These are phyloP conservation scores for Amylostereum chailletii DNA, from an alignment of 1,284 basidiomycete genomes.

Conservation along the genomic window DNA sequence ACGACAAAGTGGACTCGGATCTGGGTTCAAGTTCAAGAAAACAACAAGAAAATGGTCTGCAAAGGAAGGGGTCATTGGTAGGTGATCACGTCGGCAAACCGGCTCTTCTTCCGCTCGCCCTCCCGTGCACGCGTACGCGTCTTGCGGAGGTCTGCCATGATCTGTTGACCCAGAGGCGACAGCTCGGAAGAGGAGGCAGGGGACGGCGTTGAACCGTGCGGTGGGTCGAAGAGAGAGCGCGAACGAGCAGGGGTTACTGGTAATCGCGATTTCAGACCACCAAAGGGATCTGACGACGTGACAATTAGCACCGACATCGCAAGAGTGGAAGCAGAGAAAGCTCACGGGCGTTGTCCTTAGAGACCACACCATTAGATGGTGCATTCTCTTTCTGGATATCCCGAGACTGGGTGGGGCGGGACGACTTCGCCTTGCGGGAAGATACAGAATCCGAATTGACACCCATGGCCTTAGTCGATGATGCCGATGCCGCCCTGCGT, in stretches of 20 bases:
- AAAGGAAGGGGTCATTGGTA: background rate
- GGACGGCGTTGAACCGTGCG: slow-evolving; percentile 30
- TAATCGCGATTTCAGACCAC: slow-evolving; percentile 4
- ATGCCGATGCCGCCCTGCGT: background rate
- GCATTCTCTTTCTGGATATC: background rate
- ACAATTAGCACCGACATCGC: background rate
- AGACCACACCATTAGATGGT: background rate
- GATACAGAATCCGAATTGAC: background rate
- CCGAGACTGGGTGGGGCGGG: background rate
- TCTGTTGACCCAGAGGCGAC: slow-evolving; percentile 53
- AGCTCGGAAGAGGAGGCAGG: slow-evolving; percentile 68
- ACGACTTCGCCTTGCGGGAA: background rate
- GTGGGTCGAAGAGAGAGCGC: slow-evolving; percentile 18
- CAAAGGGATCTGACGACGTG: slow-evolving; percentile 1
- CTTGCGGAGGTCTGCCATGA: slow-evolving; percentile 57
- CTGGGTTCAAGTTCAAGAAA: too few relatives aligned
- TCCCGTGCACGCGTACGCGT: slow-evolving; percentile 40
- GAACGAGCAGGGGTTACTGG: slow-evolving; percentile 20
- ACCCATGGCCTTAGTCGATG: background rate
- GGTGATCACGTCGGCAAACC: slow-evolving; percentile 2
- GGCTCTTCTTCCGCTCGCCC: slow-evolving; percentile 6
- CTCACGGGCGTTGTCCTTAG: background rate
- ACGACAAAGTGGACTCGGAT: too few relatives aligned
- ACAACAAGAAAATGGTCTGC: too few relatives aligned
- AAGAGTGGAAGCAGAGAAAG: background rate